Evolutionary conservation across 1,139 yeast genomes (phyloP).

Genomic region (Diutina sp.): DNA sequence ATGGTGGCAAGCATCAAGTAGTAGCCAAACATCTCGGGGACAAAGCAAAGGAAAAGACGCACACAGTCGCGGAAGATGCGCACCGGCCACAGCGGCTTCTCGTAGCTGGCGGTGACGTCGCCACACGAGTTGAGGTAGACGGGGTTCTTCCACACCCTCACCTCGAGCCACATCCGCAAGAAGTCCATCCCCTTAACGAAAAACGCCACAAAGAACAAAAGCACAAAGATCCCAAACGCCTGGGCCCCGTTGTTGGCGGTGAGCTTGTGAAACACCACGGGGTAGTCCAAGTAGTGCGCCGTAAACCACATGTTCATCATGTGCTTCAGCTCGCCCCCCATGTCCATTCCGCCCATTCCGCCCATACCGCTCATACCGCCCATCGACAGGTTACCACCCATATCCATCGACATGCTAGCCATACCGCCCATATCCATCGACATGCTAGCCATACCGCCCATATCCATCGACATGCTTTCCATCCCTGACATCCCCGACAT

Average conservation of each 20-base stretch:
- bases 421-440: background rate
- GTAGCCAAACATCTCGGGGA: constrained; percentile 54
- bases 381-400: background rate
- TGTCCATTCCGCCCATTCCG: constrained; percentile 6
- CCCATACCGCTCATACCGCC: background rate
- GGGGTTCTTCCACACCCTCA: constrained; percentile 42
- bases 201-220: constrained; percentile 46
- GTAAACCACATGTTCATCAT: constrained; percentile 50
- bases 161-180: constrained; percentile 49
- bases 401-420: background rate
- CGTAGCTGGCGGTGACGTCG: background rate
- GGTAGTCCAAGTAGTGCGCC: constrained; percentile 34
- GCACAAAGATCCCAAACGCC: constrained; percentile 61
- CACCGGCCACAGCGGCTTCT: background rate
- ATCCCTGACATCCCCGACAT: background rate
- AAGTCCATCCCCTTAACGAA: constrained; percentile 47
- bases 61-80: constrained; percentile 37
- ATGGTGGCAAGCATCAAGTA: constrained; percentile 69
- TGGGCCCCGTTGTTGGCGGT: constrained; percentile 40
- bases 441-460: background rate
- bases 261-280: constrained; percentile 46
- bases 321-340: constrained; percentile 10
- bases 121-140: background rate
- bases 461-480: background rate
- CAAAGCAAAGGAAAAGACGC: constrained; percentile 40